Conservation (phyloP, 163 green algal species). For the Volvox carteri region DNA sequence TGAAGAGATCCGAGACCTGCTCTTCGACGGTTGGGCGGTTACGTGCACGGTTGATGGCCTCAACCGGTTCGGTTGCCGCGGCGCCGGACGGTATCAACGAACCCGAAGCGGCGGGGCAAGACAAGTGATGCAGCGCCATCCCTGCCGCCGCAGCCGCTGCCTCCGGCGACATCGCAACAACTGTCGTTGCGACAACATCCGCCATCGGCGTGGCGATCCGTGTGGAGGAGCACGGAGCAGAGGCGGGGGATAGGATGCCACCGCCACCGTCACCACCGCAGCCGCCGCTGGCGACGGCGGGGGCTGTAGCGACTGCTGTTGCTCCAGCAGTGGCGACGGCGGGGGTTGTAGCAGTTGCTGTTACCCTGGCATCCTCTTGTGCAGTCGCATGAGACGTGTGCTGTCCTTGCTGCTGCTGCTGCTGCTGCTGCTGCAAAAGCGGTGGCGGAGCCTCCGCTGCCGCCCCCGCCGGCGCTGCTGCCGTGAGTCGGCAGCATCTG, state of each 20-base stretch:
- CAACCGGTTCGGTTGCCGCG: background rate
- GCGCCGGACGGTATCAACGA: background rate
- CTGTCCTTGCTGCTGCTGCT: too few species aligned
- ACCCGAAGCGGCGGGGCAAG: background rate
- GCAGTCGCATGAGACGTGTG: background rate
- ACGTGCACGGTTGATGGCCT: background rate
- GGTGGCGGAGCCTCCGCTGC: background rate
- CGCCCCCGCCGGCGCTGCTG: background rate
- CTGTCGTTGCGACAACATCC: background rate
- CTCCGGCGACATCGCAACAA: background rate
- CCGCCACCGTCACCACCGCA: background rate
- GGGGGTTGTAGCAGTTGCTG: background rate
- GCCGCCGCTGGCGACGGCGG: background rate
- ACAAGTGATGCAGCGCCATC: background rate
- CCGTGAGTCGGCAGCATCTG: conserved; percentile 2
- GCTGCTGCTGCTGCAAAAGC: too few species aligned
- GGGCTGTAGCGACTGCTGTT: background rate
- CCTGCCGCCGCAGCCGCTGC: background rate
- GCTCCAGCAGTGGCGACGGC: background rate
- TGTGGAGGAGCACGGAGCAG: background rate
- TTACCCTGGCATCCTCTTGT: background rate
- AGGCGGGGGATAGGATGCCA: background rate
- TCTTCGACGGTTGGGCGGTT: background rate
- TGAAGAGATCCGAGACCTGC: background rate
- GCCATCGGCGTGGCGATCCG: background rate